These are phyloP conservation scores for Macaranga tanarius DNA, from an alignment of 441 rosid genomes.

Conservation along the genomic window DNA sequence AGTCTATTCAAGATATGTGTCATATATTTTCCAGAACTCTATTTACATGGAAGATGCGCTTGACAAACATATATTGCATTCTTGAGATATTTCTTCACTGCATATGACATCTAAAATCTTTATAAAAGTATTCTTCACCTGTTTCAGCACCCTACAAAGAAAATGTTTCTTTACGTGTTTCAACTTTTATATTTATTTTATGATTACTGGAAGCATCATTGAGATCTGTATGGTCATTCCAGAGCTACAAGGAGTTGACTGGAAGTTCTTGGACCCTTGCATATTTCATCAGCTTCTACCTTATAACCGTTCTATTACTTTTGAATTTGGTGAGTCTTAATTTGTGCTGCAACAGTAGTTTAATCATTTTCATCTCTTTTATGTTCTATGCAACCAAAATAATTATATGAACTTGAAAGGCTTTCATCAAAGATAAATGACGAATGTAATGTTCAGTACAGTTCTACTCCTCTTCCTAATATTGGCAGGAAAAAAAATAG, in stretches of 20 bases:
- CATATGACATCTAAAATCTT: not conserved
- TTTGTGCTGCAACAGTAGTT: constrained; percentile 8
- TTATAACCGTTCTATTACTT: constrained; percentile 74
- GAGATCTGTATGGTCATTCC: constrained; percentile 32
- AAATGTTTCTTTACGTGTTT: not conserved
- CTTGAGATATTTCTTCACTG: not conserved
- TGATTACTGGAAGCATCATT: constrained; percentile 16
- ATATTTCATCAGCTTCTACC: constrained; percentile 93
- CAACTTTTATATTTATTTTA: not conserved
- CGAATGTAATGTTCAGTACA: not conserved
- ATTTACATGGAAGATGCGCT: not conserved
- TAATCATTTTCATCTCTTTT: constrained; percentile 1
- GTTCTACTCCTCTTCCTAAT: constrained; percentile 1
- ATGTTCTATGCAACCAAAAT: not conserved
- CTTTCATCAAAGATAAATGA: not conserved
- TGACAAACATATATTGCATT: not conserved
- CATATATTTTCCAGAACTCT: not conserved
- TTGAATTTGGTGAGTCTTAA: constrained; percentile 75
- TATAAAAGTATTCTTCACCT: constrained; percentile 2
- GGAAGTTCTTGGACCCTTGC: constrained; percentile 74
- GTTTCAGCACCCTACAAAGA: not conserved
- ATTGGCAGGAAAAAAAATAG: not conserved
- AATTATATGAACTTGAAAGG: not conserved
- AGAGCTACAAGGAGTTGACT: constrained; percentile 86
- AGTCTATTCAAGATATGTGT: not conserved